Evolutionary conservation across 1,284 basidiomycete species (phyloP).

Genomic region (Puccinia novopanici): DNA sequence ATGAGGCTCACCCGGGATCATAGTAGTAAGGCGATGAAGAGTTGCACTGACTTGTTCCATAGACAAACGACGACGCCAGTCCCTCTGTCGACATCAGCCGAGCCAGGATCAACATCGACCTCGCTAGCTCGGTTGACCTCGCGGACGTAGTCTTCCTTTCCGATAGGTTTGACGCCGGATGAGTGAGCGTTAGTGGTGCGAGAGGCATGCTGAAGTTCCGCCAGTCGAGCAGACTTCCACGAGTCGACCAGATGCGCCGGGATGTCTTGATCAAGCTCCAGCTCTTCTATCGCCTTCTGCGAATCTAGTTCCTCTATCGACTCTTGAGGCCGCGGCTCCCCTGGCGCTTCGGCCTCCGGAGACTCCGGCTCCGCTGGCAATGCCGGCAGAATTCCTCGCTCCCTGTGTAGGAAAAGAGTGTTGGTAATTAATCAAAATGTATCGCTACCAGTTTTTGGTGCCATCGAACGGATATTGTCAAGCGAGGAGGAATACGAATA

Average conservation of each 20-base stretch:
- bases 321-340: neutral
- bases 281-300: conserved; percentile 15
- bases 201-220: neutral
- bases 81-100: neutral
- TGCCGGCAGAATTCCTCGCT: conserved; percentile 40
- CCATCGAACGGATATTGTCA: neutral
- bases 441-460: neutral
- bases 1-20: neutral
- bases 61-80: conserved; percentile 43
- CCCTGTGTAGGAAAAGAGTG: conserved; percentile 29
- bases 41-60: conserved; percentile 31
- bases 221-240: conserved; percentile 19
- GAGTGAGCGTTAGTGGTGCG: conserved; percentile 1
- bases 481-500: conserved; percentile 1
- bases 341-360: neutral
- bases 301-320: neutral
- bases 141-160: conserved; percentile 39
- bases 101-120: conserved; percentile 23
- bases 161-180: conserved; percentile 42
- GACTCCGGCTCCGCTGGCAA: conserved; percentile 27
- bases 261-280: conserved; percentile 35
- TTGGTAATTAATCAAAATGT: neutral
- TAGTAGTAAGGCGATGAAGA: neutral
- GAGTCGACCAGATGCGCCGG: conserved; percentile 36
- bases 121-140: conserved; percentile 42